A percentile compares a stretch with the other conserved stretches of the same genome.
Conservation (phyloP, 305 asterid genomes). For the Stenogyne calaminthoides region DNA sequence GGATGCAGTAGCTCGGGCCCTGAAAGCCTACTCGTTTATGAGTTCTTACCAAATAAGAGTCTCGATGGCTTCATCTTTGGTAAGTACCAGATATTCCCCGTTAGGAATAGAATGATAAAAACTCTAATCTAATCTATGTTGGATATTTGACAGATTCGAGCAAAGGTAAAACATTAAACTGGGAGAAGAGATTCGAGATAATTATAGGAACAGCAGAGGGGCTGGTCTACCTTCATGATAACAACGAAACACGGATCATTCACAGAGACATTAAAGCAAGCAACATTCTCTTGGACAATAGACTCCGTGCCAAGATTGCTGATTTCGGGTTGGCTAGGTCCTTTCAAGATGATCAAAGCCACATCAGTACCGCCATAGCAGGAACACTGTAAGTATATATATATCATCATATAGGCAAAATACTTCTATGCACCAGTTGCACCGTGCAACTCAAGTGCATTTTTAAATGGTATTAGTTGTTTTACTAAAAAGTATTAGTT, state of each 20-base stretch:
- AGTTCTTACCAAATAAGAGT: constrained; percentile 66
- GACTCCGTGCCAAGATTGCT: constrained; percentile 65
- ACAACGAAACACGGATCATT: constrained; percentile 56
- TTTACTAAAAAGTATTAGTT: too few relatives aligned
- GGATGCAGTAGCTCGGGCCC: constrained; percentile 88
- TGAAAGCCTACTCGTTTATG: constrained; percentile 82
- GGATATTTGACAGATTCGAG: constrained; percentile 49
- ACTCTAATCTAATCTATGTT: neutral
- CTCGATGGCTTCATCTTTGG: constrained; percentile 77
- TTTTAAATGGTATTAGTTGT: too few relatives aligned
- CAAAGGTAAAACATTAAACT: constrained; percentile 53
- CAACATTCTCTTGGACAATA: constrained; percentile 69
- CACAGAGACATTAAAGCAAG: constrained; percentile 84
- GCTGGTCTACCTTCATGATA: constrained; percentile 76
- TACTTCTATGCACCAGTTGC: too few relatives aligned
- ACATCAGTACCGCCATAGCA: constrained; percentile 81
- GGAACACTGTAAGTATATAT: constrained; percentile 65
- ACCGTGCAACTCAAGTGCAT: too few relatives aligned
- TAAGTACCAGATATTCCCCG: constrained; percentile 27
- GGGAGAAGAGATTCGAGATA: constrained; percentile 70
- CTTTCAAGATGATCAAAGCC: constrained; percentile 77
- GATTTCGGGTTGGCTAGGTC: constrained; percentile 90
- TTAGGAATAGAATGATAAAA: neutral
- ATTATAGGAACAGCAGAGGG: constrained; percentile 77
- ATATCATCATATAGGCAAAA: neutral